A percentile compares a stretch with the other conserved stretches of the same genome.
phyloP scores from a whole-genome alignment of 1,284 basidiomycete genomes.

The Apiotrichum laibachii region DNA sequence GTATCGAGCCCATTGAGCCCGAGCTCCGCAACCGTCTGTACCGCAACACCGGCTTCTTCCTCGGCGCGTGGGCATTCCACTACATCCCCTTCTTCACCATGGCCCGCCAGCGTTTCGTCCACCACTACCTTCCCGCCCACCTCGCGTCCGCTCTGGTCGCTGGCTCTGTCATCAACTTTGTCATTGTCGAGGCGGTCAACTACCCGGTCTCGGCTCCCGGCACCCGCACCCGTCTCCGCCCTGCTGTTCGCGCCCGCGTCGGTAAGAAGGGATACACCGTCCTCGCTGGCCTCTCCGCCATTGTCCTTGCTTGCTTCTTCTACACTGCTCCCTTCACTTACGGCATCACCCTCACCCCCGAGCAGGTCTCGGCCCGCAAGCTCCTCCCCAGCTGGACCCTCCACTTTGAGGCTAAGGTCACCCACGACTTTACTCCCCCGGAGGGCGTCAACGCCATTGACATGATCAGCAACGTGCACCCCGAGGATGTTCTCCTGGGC shows the following conservation, averaged over 20 bases:
- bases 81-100: slow-evolving; percentile 98
- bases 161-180: slow-evolving; percentile 86
- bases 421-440: slow-evolving; percentile 11
- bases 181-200: slow-evolving; percentile 88
- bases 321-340: slow-evolving; percentile 87
- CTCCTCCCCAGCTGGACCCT: slow-evolving; percentile 46
- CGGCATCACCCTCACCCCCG: slow-evolving; percentile 86
- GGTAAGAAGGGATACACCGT: slow-evolving; percentile 58
- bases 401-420: slow-evolving; percentile 47
- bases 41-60: slow-evolving; percentile 94
- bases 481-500: background rate
- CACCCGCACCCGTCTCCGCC: slow-evolving; percentile 61
- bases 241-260: slow-evolving; percentile 64
- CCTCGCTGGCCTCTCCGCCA: slow-evolving; percentile 58
- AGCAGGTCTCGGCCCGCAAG: slow-evolving; percentile 53
- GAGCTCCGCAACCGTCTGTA: slow-evolving; percentile 84
- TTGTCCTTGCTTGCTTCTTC: slow-evolving; percentile 65
- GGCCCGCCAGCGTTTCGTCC: slow-evolving; percentile 93
- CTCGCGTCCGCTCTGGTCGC: slow-evolving; percentile 87
- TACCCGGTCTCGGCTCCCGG: slow-evolving; percentile 76
- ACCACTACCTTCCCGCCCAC: slow-evolving; percentile 96
- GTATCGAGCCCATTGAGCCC: slow-evolving; percentile 78
- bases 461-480: background rate
- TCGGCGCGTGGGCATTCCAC: slow-evolving; percentile 90
- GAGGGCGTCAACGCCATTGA: background rate